Base-by-base conservation (phyloP, 495 filamentous ascomycete genomes). In the Xylaria bambusicola region DNA sequence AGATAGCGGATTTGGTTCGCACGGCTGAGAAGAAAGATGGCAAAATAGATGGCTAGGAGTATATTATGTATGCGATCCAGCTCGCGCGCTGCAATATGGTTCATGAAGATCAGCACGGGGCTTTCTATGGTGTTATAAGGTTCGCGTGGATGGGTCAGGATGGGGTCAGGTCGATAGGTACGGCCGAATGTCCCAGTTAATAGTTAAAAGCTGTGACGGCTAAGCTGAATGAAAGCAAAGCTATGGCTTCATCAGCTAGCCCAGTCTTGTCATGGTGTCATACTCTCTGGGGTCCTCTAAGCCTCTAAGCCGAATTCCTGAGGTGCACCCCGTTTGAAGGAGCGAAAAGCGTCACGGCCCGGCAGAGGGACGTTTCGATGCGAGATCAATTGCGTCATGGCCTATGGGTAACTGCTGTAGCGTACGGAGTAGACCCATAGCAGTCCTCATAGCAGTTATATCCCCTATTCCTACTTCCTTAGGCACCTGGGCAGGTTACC, bases 41-140 rank as follows among this genome's bases (percentile, higher is more conserved):
- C 57, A 45, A 67, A 45, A 41, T 61, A 65, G 44, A 63, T 17
- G 35, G 42, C 60, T 6, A 67, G 40, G 47, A 47, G 46, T 33
- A 64, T 47, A 40, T 62, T 41, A 18, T 55, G 60, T 45, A 70
- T 53, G 40, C 55, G 56, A 49, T 66, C 65, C 46, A 67, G 33
- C 12, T 29, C 38, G 4, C 51, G n/a, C 21, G 45, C 17, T 0
- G 58, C 55, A 33, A 44, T n/a, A n/a, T n/a, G 29, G 23, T 9
- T 54, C 58, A 60, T 54, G 36, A 38, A 38, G 8, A 38, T 38
- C 12, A 3, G 3, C 3, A 38, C 36, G 3, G 15, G 13, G 3
- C 36, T 15, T 38, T 42, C 13, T 38, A 38, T 26, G 26, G 26
- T 40, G 12, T 42, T 44, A 13, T 21, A 26, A 38, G 29, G 18